Evolutionary conservation across 768 basidiomycete genomes (phyloP).

Genomic region (Hypholoma sublateritium): DNA sequence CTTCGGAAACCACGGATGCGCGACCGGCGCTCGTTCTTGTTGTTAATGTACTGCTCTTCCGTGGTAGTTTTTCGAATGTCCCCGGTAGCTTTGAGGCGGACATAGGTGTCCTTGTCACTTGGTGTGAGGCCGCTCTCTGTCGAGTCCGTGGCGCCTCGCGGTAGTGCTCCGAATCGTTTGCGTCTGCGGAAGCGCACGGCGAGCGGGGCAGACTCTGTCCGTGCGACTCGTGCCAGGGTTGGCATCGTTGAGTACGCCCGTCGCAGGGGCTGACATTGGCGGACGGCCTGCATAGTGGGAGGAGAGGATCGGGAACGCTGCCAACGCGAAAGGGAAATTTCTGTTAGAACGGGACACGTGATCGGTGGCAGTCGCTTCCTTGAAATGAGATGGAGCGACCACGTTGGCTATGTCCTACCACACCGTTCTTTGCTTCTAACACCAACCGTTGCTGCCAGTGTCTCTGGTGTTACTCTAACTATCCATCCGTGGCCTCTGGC

Average conservation of each 20-base stretch:
- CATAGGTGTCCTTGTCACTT: slow-evolving; percentile 60
- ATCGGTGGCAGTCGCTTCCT: neutral
- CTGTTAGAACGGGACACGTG: slow-evolving; percentile 12
- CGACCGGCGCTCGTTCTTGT: slow-evolving; percentile 55
- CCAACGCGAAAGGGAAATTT: slow-evolving; percentile 16
- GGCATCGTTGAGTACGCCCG: slow-evolving; percentile 38
- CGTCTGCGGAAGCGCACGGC: slow-evolving; percentile 71
- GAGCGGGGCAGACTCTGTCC: slow-evolving; percentile 70
- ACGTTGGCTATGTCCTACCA: slow-evolving; percentile 1
- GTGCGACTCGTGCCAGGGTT: slow-evolving; percentile 48
- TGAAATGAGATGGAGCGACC: neutral
- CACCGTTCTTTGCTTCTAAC: neutral
- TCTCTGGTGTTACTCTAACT: neutral
- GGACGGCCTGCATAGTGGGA: slow-evolving; percentile 32
- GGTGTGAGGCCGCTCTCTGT: slow-evolving; percentile 60
- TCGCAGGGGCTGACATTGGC: slow-evolving; percentile 26
- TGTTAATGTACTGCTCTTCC: slow-evolving; percentile 58
- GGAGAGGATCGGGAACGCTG: slow-evolving; percentile 2
- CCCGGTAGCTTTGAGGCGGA: slow-evolving; percentile 55
- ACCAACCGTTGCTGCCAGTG: neutral
- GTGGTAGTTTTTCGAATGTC: slow-evolving; percentile 45
- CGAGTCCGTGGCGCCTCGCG: slow-evolving; percentile 43
- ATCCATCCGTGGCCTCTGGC: slow-evolving; percentile 16
- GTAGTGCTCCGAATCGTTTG: slow-evolving; percentile 42
- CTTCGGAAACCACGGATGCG: slow-evolving; percentile 67